These are phyloP conservation scores for Eutrema heterophyllum DNA, from an alignment of 345 rosid species.

Conservation along the genomic window DNA sequence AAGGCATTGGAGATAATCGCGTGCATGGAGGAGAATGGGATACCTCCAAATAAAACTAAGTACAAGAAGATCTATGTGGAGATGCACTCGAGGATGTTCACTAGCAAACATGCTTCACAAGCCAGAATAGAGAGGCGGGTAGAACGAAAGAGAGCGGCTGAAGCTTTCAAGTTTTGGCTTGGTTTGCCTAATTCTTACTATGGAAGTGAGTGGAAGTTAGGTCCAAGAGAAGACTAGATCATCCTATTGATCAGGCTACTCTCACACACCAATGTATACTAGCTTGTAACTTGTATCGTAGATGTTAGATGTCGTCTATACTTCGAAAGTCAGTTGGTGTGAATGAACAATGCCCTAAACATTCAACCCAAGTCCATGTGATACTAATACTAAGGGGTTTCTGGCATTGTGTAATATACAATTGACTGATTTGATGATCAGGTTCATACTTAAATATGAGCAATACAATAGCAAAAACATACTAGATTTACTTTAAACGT, in stretches of 20 bases:
- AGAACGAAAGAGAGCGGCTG: constrained; percentile 87
- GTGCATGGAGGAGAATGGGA: constrained; percentile 90
- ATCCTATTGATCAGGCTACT: constrained; percentile 11
- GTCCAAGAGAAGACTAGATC: constrained; percentile 35
- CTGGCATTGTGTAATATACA: constrained; percentile 21
- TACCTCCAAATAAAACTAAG: constrained; percentile 81
- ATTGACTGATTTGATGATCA: constrained; percentile 2
- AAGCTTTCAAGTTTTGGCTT: constrained; percentile 96
- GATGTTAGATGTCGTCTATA: constrained; percentile 24
- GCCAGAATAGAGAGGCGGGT: constrained; percentile 68
- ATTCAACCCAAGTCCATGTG: constrained; percentile 15
- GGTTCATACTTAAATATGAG: background rate
- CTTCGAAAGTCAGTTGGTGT: constrained; percentile 5
- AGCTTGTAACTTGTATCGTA: constrained; percentile 20
- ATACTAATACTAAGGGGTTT: constrained; percentile 4
- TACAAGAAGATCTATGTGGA: constrained; percentile 82
- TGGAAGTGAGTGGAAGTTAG: constrained; percentile 75
- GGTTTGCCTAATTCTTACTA: constrained; percentile 93
- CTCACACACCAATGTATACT: constrained; percentile 18
- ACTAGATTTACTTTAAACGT: background rate
- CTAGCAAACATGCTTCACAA: constrained; percentile 92
- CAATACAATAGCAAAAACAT: background rate
- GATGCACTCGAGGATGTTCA: constrained; percentile 96
- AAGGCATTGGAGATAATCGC: constrained; percentile 90
- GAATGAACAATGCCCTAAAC: constrained; percentile 15